Base-by-base conservation (phyloP, 768 basidiomycete genomes). In the Mycena rosella region DNA sequence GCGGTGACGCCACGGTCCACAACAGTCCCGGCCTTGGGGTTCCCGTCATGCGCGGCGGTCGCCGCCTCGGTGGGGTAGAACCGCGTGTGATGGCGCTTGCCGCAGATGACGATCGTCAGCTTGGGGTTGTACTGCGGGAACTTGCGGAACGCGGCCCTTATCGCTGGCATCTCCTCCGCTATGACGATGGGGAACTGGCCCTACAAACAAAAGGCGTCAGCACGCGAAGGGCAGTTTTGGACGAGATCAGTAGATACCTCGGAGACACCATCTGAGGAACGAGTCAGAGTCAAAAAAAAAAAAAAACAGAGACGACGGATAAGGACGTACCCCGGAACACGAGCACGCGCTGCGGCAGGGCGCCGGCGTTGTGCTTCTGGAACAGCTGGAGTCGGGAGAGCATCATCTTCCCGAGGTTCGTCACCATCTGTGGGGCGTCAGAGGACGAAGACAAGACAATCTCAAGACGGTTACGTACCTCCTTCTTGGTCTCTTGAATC, bases 1-100 rank as follows among this genome's bases (percentile, higher is more conserved):
- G 93, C 76, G 1, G 87, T 94, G 26, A 95, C 86, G 38, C 94
- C 94, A 32, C 87, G 84, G 77, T 96, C 94, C n/a, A 93, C 89
- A 3, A 95, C 89, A 1, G 93, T 93, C 3, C 94, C 94, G 0
- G 93, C 87, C 15, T 83, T 84, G 0, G 93, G 91, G 73, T 96
- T 95, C 0, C 91, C 91, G 64, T 91, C 90, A 47, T 76, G 76
- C 73, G 91, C 90, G 4, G 85, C 89, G 42, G 86, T 75, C 2
- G 75, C 75, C 8, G 75, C 73, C 53, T 87, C 82, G 0, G 88
- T 85, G 0, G 92, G 89, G 73, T 88, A 94, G 80, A 91, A 90
- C 10, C 91, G 84, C 18, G 86, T 87, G 72, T 87, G 84, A 47
- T 85, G 84, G 4, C 83, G 78, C 75, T 88, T 85, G 2, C 87